Evolutionary conservation across 2,329 filamentous ascomycete species (phyloP).

Genomic region (Ceratocystis papillata): DNA sequence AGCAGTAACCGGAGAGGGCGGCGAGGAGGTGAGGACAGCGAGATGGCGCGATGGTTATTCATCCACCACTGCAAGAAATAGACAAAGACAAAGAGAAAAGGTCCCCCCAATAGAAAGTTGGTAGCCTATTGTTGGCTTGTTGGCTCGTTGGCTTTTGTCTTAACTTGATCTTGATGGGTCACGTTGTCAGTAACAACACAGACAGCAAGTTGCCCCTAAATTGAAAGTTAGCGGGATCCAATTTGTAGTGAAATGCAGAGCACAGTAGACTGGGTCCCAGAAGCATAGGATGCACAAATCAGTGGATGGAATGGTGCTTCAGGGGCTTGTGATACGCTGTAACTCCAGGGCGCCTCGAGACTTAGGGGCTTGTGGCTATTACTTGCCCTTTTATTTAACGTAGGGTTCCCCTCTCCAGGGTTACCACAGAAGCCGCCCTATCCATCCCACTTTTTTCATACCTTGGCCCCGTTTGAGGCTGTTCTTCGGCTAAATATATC

Average conservation of each 20-base stretch:
- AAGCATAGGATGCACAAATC: neutral
- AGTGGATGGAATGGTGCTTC: neutral
- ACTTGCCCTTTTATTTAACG: neutral
- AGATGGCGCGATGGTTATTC: too few species aligned
- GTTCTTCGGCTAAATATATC: neutral
- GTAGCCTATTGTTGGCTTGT: too few species aligned
- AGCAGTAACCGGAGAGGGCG: too few species aligned
- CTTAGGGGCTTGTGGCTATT: neutral
- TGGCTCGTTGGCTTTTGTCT: neutral
- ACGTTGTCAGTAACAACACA: slow-evolving; percentile 1
- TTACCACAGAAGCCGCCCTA: neutral
- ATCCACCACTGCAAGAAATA: too few species aligned
- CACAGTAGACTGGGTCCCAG: neutral
- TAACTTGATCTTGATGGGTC: neutral
- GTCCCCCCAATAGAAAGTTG: too few species aligned
- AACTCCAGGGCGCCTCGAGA: neutral
- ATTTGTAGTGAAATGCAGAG: neutral
- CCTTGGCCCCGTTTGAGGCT: neutral
- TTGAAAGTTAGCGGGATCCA: neutral
- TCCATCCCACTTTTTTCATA: neutral
- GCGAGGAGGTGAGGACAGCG: too few species aligned
- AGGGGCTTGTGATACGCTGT: neutral
- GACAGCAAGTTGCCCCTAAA: neutral
- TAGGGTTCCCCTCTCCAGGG: neutral
- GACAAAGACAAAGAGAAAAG: too few species aligned